These are phyloP conservation scores for Pythium insidiosum DNA, from an alignment of 352 stramenopile species.

Conservation along the genomic window DNA sequence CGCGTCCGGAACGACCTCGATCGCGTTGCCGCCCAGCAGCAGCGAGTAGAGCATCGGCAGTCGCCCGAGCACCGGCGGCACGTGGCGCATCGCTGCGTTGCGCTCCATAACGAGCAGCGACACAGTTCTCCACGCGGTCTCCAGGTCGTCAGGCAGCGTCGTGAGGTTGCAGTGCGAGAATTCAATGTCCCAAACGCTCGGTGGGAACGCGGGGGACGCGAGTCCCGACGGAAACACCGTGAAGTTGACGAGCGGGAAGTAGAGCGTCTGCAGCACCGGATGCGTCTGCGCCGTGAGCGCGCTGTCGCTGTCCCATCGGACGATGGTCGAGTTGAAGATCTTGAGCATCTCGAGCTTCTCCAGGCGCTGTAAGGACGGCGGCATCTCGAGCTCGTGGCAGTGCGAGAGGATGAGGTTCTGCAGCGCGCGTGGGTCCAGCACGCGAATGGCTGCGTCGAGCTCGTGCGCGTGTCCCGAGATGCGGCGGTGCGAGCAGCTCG, in stretches of 20 bases:
- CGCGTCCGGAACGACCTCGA: too few relatives aligned
- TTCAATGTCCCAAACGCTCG: background rate
- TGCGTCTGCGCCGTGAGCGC: background rate
- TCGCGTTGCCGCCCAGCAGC: too few relatives aligned
- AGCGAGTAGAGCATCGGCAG: too few relatives aligned
- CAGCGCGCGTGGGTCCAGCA: background rate
- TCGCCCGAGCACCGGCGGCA: too few relatives aligned
- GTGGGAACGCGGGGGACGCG: background rate
- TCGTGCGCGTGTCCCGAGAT: background rate
- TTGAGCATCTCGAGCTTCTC: slow-evolving; percentile 1
- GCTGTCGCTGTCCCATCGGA: background rate
- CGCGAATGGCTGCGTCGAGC: background rate
- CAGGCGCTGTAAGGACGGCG: background rate
- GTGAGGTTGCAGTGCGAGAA: background rate
- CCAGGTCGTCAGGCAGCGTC: background rate
- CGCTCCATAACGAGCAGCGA: too few relatives aligned
- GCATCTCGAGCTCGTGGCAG: slow-evolving; percentile 7
- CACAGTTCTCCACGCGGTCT: background rate
- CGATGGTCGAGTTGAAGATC: slow-evolving; percentile 10
- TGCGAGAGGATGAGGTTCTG: slow-evolving; percentile 5
- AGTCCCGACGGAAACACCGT: background rate
- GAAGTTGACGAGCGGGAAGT: background rate
- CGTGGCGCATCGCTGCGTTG: too few relatives aligned
- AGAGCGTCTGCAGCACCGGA: background rate
- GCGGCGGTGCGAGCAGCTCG: background rate